Base-by-base conservation (phyloP, 129 eudicot genomes). In the Saussurea involucrata region DNA sequence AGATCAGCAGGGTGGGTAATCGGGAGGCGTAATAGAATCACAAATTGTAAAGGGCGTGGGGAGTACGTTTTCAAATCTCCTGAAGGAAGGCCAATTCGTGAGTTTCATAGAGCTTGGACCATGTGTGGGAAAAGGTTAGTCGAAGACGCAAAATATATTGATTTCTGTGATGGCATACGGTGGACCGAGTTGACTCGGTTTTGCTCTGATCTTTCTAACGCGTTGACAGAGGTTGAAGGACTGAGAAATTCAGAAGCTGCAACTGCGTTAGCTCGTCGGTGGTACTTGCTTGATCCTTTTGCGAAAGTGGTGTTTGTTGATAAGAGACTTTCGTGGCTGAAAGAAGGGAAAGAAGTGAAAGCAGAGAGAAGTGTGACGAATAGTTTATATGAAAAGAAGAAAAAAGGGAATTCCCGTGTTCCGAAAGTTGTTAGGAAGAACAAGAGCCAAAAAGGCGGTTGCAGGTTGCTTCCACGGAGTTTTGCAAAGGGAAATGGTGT, bases 211-310 rank as follows among this genome's bases (percentile, higher is more conserved):
- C 84, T 95, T 36, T 88, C 86, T 24, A 73, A 72, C 8, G 79
- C 90, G 63, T 72, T 85, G 36, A 66, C 44, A n/a, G 76, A 81
- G 71, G 86, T 91, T 72, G 87, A 89, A 24, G 84, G 85, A 68
- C 78, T 84, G 66, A 72, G 58, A 69, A 68, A 68, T 24, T 72
- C 71, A 65, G 89, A 82, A 79, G 58, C 83, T 33, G 66, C 64
- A 24, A 40, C 83, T 69, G 84, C 85, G 27, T 83, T 95, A 82
- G 96, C 91, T 74, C 86, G 66, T 78, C 74, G 83, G 57, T 95
- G 99, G 97, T 83, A 81, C 80, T 85, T 95, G 79, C 87, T 95
- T 63, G 93, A 95, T 89, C 99, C 99, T 24, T 95, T 95, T 82
- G 99, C 96, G 6, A 88, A 77, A 61, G 79, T 87, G 57, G 92